Evolutionary conservation across 495 filamentous ascomycete genomes (phyloP).

Genomic region (Talaromyces wortmannii): DNA sequence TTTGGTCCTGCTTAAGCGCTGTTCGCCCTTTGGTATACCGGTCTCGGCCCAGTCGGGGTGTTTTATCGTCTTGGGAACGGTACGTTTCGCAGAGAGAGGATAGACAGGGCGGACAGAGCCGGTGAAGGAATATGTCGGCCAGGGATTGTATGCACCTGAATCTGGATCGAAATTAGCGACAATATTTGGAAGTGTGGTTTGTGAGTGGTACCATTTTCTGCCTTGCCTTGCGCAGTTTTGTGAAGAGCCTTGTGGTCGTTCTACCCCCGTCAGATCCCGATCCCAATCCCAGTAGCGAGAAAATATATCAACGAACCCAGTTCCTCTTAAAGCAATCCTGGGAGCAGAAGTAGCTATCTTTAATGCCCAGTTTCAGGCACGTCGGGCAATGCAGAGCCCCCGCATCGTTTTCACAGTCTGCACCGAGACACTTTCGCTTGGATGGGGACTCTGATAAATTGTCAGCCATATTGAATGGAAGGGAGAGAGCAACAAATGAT

Average conservation of each 20-base stretch:
- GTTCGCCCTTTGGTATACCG: conserved; percentile 62
- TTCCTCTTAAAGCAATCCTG: conserved; percentile 91
- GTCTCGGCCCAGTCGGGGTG: conserved; percentile 64
- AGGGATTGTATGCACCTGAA: conserved; percentile 66
- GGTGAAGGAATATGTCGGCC: conserved; percentile 67
- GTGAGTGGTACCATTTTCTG: conserved; percentile 43
- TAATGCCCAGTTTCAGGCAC: conserved; percentile 68
- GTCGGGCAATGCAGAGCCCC: conserved; percentile 77
- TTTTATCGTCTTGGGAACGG: conserved; percentile 60
- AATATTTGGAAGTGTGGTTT: conserved; percentile 44
- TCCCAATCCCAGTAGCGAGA: neutral
- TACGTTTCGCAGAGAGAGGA: conserved; percentile 57
- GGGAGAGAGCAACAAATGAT: too few relatives aligned
- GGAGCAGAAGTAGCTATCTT: conserved; percentile 78
- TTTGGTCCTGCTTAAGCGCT: conserved; percentile 50
- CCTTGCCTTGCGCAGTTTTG: conserved; percentile 45
- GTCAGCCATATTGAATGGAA: too few relatives aligned
- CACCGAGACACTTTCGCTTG: conserved; percentile 48
- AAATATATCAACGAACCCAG: conserved; percentile 56
- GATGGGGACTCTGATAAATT: too few relatives aligned
- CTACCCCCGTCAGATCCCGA: conserved; percentile 25
- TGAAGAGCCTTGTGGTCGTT: conserved; percentile 65
- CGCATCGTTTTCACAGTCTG: conserved; percentile 68
- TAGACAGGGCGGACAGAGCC: conserved; percentile 67
- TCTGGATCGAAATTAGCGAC: conserved; percentile 65